A percentile compares a stretch with the other conserved stretches of the same genome.
Evolutionary conservation across 2,329 filamentous ascomycete genomes (phyloP).

Genomic region (Sclerotinia glacialis): DNA sequence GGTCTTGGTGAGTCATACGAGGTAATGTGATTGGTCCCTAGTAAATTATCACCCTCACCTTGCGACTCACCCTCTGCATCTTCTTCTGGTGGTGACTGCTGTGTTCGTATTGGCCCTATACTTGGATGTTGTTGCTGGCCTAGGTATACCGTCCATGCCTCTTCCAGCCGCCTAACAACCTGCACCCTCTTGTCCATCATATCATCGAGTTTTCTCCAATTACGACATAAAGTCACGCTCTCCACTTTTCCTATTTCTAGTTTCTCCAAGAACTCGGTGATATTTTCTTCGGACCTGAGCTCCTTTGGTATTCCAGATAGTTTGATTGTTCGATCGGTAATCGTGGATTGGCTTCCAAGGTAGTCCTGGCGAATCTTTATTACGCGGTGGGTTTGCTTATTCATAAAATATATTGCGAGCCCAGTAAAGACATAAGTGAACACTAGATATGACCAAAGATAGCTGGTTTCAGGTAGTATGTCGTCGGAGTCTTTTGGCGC

Average conservation of each 20-base stretch:
- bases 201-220: constrained; percentile 81
- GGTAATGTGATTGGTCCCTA: constrained; percentile 47
- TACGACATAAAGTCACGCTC: constrained; percentile 76
- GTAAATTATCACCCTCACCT: constrained; percentile 58
- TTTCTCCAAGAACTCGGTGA: constrained; percentile 83
- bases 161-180: constrained; percentile 71
- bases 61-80: constrained; percentile 44
- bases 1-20: constrained; percentile 55
- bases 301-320: constrained; percentile 82
- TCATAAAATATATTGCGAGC: constrained; percentile 77
- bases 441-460: constrained; percentile 89
- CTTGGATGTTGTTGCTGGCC: constrained; percentile 44
- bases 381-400: constrained; percentile 78
- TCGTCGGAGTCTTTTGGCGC: constrained; percentile 20
- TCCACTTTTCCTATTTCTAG: constrained; percentile 88
- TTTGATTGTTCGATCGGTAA: constrained; percentile 91
- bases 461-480: constrained; percentile 42
- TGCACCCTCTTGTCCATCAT: constrained; percentile 65
- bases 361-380: constrained; percentile 87
- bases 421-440: constrained; percentile 92
- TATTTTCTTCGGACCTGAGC: constrained; percentile 74
- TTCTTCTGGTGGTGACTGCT: constrained; percentile 45
- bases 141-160: constrained; percentile 77
- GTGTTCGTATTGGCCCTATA: constrained; percentile 38
- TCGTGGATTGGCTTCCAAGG: constrained; percentile 87